These are phyloP conservation scores for Saccharomyces hybrid DNA, from an alignment of 1,139 yeast genomes.

Conservation along the genomic window DNA sequence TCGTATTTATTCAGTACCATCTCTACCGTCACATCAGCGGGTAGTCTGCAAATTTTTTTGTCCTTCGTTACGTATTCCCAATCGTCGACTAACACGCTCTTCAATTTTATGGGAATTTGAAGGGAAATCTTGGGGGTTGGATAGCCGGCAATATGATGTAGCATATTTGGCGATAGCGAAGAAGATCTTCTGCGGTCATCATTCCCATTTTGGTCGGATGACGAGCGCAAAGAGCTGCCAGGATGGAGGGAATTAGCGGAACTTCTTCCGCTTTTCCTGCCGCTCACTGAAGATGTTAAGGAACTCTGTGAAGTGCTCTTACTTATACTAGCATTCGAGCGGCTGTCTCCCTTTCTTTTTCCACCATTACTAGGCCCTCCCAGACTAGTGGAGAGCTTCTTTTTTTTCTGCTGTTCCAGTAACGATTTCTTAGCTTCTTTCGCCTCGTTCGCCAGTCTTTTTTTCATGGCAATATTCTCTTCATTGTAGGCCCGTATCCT, in stretches of 20 bases:
- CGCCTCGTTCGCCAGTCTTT: slow-evolving; percentile 50
- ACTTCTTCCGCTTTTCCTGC: slow-evolving; percentile 2
- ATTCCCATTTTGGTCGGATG: slow-evolving; percentile 1
- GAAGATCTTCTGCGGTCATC: background rate
- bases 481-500: slow-evolving; percentile 63
- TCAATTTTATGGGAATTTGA: slow-evolving; percentile 56
- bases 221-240: background rate
- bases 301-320: background rate
- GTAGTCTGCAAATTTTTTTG: slow-evolving; percentile 57
- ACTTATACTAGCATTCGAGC: background rate
- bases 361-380: slow-evolving; percentile 1
- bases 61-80: slow-evolving; percentile 88
- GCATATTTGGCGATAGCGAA: slow-evolving; percentile 4
- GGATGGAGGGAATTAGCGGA: background rate
- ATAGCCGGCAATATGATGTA: background rate
- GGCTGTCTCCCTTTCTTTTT: background rate
- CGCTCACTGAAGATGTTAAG: background rate
- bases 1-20: slow-evolving; percentile 45
- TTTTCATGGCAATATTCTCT: slow-evolving; percentile 59
- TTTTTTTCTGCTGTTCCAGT: slow-evolving; percentile 13
- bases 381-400: slow-evolving; percentile 9
- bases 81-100: slow-evolving; percentile 73
- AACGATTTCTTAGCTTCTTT: slow-evolving; percentile 17
- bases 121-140: slow-evolving; percentile 43
- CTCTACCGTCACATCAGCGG: slow-evolving; percentile 45